Conservation (phyloP, 345 rosid genomes). For the Bretschneidera sinensis region DNA sequence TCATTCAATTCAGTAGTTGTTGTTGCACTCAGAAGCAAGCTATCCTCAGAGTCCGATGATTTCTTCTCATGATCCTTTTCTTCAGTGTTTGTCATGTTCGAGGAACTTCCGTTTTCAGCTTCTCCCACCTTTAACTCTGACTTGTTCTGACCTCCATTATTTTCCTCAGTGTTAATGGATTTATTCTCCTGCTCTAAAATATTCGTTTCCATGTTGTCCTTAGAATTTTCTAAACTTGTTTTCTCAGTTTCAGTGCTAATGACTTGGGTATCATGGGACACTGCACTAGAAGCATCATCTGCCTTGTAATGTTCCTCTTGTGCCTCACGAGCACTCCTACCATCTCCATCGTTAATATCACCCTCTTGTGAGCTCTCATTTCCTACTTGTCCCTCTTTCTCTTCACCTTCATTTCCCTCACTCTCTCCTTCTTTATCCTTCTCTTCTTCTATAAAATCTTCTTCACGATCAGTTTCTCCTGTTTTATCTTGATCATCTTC, state of each 20-base stretch:
- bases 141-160: slow-evolving; percentile 20
- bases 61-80: slow-evolving; percentile 23
- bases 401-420: slow-evolving; percentile 5
- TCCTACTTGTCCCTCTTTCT: slow-evolving; percentile 30
- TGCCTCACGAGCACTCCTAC: slow-evolving; percentile 53
- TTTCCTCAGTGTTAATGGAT: slow-evolving; percentile 18
- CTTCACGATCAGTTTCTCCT: slow-evolving; percentile 41
- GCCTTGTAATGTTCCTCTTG: slow-evolving; percentile 82
- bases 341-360: slow-evolving; percentile 32
- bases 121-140: slow-evolving; percentile 27
- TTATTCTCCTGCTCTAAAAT: slow-evolving; percentile 17
- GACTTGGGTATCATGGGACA: slow-evolving; percentile 57
- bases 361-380: slow-evolving; percentile 30
- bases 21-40: slow-evolving; percentile 12
- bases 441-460: slow-evolving; percentile 51
- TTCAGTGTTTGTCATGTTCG: slow-evolving; percentile 24
- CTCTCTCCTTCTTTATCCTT: slow-evolving; percentile 34
- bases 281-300: slow-evolving; percentile 98
- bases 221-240: slow-evolving; percentile 29
- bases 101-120: slow-evolving; percentile 14
- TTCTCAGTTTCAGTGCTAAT: slow-evolving; percentile 36
- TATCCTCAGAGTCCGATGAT: slow-evolving; percentile 15
- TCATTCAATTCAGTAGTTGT: slow-evolving; percentile 4
- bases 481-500: slow-evolving; percentile 44
- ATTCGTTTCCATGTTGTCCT: slow-evolving; percentile 25